Evolutionary conservation across 352 stramenopile genomes (phyloP).

Genomic region (Phytopythium vexans): DNA sequence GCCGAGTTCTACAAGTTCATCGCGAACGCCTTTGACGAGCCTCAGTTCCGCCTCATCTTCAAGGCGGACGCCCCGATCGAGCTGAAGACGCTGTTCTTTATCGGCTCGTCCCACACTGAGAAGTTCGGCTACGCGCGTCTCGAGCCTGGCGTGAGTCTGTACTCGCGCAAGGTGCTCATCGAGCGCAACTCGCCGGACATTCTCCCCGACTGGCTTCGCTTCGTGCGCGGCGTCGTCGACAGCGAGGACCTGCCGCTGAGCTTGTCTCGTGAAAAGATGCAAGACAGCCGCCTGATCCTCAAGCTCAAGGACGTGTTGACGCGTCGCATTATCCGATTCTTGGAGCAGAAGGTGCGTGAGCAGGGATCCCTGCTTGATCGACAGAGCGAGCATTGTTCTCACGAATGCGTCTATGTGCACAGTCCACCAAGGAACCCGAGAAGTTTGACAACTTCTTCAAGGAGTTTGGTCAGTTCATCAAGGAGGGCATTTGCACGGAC

Average conservation of each 20-base stretch:
- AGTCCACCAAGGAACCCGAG: constrained; percentile 92
- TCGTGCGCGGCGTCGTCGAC: constrained; percentile 90
- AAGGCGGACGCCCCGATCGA: constrained; percentile 98
- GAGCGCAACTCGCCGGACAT: constrained; percentile 97
- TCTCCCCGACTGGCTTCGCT: constrained; percentile 97
- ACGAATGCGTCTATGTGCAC: constrained; percentile 1
- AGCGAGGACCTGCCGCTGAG: constrained; percentile 99
- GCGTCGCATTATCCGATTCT: constrained; percentile 87
- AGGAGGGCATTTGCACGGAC: constrained; percentile 97
- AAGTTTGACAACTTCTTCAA: constrained; percentile 98
- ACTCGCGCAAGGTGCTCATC: constrained; percentile 99
- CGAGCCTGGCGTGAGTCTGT: constrained; percentile 96
- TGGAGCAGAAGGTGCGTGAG: constrained; percentile 62
- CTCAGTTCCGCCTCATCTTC: constrained; percentile 95
- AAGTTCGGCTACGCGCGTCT: constrained; percentile 96
- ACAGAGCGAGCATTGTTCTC: background rate
- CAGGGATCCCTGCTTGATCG: constrained; percentile 3
- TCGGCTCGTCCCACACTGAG: constrained; percentile 95
- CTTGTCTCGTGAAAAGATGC: constrained; percentile 98
- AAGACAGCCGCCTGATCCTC: constrained; percentile 95
- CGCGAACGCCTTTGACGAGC: constrained; percentile 93
- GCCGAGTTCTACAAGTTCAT: constrained; percentile 98
- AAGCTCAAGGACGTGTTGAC: constrained; percentile 97
- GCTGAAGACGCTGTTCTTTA: constrained; percentile 98
- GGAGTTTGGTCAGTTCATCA: constrained; percentile 98